Evolutionary conservation across 2,329 filamentous ascomycete genomes (phyloP), one percentile per base, ranked within the genome.

Genomic region (Ophidiomyces ophidiicola): DNA sequence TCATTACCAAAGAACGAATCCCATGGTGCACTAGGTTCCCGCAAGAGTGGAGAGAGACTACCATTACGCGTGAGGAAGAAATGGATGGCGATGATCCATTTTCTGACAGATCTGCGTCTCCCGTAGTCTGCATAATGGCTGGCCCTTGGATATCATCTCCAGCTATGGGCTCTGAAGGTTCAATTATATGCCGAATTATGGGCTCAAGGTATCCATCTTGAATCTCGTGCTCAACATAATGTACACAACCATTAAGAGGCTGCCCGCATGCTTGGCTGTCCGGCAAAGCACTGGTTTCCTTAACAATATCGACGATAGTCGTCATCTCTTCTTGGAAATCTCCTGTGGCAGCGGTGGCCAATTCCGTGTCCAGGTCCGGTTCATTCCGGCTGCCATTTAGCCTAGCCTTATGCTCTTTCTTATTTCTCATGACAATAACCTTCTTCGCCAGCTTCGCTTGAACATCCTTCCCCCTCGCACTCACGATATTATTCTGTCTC

Each of bases 21-120:
- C 83, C 90, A 55, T 92, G 87, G 59, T 98, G 90, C 0, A 92
- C 82, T n/a, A 98, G 76, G 50, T 98, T 96, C 19, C 90, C 90
- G 56, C 90, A 98, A 0, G 88, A 96, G 59, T 98, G 90, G 12
- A 98, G 83, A 0, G 90, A 96, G 20, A 96, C 79, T 11, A 88
- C 82, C 79, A 94, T 86, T 25, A 92, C 67, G 6, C 63, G 64
- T 44, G 69, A 64, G 10, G 68, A 17, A 17, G 12, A 12, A 12
- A 6, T 18, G 5, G 31, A 5, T 32, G 14, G n/a, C 24, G 35
- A 21, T 18, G 15, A n/a, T 14, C 23, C 21, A 8, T 24, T 24
- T 12, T 35, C 3, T 25, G 21, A 17, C 6, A 32, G 10, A 7
- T 15, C 15, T 3, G 21, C 11, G n/a, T 24, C 12, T 2, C 6